Evolutionary conservation across 768 basidiomycete genomes (phyloP).

Genomic region (Cyclocybe aegerita): DNA sequence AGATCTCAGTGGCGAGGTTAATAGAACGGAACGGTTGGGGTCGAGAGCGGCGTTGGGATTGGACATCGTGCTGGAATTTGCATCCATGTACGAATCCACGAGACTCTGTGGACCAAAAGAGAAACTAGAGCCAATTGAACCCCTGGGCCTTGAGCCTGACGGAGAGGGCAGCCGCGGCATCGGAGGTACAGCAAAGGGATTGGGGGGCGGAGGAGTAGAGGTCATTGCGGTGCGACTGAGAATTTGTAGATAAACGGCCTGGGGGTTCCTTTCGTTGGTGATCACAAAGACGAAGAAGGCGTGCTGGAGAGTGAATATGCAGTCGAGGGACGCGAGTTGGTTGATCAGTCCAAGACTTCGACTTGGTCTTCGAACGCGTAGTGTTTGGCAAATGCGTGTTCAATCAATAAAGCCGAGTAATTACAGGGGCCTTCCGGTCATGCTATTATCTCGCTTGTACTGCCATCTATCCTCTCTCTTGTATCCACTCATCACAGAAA

Average conservation of each 20-base stretch:
- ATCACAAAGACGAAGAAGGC: too few relatives aligned
- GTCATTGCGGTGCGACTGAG: constrained; percentile 23
- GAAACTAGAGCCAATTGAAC: constrained; percentile 78
- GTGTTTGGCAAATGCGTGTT: not conserved
- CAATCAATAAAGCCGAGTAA: constrained; percentile 6
- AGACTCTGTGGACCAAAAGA: constrained; percentile 81
- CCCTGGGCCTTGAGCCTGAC: constrained; percentile 56
- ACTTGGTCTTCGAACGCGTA: not conserved
- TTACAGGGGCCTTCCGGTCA: constrained; percentile 5
- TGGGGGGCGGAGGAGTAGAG: constrained; percentile 51
- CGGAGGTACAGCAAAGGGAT: constrained; percentile 40
- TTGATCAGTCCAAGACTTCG: not conserved
- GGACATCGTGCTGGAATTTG: constrained; percentile 60
- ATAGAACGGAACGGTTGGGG: constrained; percentile 78
- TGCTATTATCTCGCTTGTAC: constrained; percentile 21
- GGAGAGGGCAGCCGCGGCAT: constrained; percentile 56
- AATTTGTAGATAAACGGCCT: not conserved
- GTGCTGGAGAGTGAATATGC: not conserved
- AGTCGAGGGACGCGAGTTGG: not conserved
- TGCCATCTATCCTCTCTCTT: constrained; percentile 7
- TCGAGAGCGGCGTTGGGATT: constrained; percentile 64
- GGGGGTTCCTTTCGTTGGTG: too few relatives aligned
- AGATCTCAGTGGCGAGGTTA: constrained; percentile 67
- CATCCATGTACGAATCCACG: constrained; percentile 67
- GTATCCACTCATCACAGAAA: constrained; percentile 13